These are phyloP conservation scores for Globisporangium spiculum DNA, from an alignment of 352 stramenopile genomes.

Conservation along the genomic window DNA sequence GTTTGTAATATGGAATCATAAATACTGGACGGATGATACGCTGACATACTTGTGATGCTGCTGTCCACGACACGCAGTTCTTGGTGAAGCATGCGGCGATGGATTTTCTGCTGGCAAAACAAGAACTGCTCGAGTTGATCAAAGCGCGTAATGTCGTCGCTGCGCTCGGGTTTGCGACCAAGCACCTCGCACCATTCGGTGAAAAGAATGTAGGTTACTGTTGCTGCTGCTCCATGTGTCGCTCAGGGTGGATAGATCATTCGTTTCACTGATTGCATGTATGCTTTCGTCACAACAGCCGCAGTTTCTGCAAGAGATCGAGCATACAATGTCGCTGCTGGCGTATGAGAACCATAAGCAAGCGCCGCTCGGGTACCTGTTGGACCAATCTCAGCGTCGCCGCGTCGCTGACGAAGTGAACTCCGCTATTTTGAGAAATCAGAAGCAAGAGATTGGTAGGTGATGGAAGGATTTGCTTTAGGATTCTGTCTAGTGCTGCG, in stretches of 20 bases:
- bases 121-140: slow-evolving; percentile 81
- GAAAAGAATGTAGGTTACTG: slow-evolving; percentile 56
- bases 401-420: slow-evolving; percentile 76
- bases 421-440: slow-evolving; percentile 60
- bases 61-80: slow-evolving; percentile 26
- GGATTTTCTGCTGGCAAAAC: slow-evolving; percentile 76
- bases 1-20: too few relatives aligned
- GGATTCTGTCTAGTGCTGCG: neutral
- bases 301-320: slow-evolving; percentile 72
- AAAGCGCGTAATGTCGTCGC: slow-evolving; percentile 59
- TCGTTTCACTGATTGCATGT: neutral
- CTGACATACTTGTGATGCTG: neutral
- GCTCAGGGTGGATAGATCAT: neutral
- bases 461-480: neutral
- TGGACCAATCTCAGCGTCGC: slow-evolving; percentile 60
- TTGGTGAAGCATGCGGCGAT: slow-evolving; percentile 56
- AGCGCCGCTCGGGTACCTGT: slow-evolving; percentile 51
- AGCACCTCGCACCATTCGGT: slow-evolving; percentile 66
- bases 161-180: slow-evolving; percentile 68
- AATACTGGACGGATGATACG: too few relatives aligned
- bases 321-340: slow-evolving; percentile 73
- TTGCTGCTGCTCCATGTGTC: neutral
- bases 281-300: slow-evolving; percentile 29
- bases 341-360: slow-evolving; percentile 69
- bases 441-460: slow-evolving; percentile 74